Base-by-base conservation (phyloP, 2,329 filamentous ascomycete genomes). In the Ophiocordyceps camponoti-rufipedis region DNA sequence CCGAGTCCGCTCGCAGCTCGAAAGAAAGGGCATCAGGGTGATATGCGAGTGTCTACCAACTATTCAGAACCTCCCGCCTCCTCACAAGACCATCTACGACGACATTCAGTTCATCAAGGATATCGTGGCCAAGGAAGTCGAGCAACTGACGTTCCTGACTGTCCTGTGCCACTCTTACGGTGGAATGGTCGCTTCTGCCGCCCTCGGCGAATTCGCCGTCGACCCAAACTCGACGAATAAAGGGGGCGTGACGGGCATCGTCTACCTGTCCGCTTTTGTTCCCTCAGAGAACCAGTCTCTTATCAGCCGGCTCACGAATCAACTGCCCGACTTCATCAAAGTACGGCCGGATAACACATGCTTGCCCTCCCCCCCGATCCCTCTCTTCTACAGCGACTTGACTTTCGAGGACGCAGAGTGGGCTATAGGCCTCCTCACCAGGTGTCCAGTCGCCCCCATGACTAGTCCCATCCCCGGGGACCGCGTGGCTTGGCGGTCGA, bases 21-120 rank as follows among this genome's bases (percentile, higher is more conserved):
- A 51, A 33, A 31, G 44, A 18, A 44, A 41, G 23, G 47, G 47
- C 10, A 33, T 51, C 14, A 41, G 51, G 28, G 44, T 43, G 7
- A 48, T 52, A 31, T 50, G 48, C 45, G 44, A 45, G 28, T 33
- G 41, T n/a, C 46, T 51, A 28, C 51, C 51, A 10, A 51, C 50
- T 5, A 50, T 49, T 42, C 50, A 50, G 44, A 47, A 48, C 29
- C 45, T 33, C 13, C 19, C 46, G n/a, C 51, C 51, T 3, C 51
- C 51, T n/a, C 50, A 50, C 47, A 48, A 47, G 38, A 48, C 47
- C 7, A 41, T 51, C 12, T 29, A 32, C 13, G 51, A 51, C 45
- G 51, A 52, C 18, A 35, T 51, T 18, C 38, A 38, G 13, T 44
- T 48, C 33, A 46, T 48, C 44, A 48, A 45, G 41, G 19, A 29